Evolutionary conservation across 2,329 filamentous ascomycete species (phyloP).

Genomic region (Botrytis medusae): DNA sequence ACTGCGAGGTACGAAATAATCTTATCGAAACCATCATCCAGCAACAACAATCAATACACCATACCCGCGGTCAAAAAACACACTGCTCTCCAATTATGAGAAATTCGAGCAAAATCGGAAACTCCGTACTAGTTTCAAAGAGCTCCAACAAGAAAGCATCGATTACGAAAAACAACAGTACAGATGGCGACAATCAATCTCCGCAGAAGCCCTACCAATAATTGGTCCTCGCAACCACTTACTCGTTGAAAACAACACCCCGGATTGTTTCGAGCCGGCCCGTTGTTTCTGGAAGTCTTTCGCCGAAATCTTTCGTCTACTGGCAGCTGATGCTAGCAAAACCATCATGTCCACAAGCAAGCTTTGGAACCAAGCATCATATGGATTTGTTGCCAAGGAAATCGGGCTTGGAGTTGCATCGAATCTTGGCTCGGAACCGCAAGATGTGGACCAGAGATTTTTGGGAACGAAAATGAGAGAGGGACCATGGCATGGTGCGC

Average conservation of each 20-base stretch:
- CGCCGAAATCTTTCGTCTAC: not conserved
- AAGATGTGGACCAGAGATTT: not conserved
- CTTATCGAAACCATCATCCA: not conserved
- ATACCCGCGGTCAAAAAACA: not conserved
- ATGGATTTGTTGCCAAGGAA: not conserved
- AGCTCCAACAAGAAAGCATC: not conserved
- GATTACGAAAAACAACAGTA: not conserved
- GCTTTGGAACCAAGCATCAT: conserved; percentile 1
- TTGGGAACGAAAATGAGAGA: conserved; percentile 1
- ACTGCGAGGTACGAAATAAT: not conserved
- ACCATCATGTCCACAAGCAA: not conserved
- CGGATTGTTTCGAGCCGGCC: not conserved
- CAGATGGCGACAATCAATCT: not conserved
- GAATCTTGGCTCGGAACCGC: too few relatives aligned
- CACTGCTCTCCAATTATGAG: not conserved
- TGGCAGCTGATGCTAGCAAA: not conserved
- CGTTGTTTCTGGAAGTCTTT: not conserved
- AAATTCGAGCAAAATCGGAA: not conserved
- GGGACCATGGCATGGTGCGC: not conserved
- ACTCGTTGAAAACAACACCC: not conserved
- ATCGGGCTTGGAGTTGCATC: not conserved
- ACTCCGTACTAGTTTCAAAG: not conserved
- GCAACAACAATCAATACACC: not conserved
- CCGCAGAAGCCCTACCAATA: not conserved
- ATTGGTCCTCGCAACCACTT: not conserved